These are phyloP conservation scores for Colletotrichum noveboracense DNA, from an alignment of 2,329 filamentous ascomycete species.

Conservation along the genomic window DNA sequence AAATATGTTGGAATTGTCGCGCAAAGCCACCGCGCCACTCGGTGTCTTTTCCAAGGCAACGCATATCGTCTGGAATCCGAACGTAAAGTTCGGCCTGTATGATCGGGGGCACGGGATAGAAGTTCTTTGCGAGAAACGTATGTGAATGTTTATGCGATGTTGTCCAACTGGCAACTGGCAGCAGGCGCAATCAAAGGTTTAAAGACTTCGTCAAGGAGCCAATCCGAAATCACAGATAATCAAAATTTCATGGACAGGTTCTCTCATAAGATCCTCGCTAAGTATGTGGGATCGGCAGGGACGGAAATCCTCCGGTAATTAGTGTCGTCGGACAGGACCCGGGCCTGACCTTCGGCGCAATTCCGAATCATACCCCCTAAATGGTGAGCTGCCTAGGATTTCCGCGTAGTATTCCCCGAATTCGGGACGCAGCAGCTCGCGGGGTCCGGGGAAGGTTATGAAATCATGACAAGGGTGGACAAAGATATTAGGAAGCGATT, in stretches of 20 bases:
- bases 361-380: neutral
- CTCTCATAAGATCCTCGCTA: neutral
- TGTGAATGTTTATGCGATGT: neutral
- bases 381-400: neutral
- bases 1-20: constrained; percentile 38
- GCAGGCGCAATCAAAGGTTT: neutral
- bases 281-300: neutral
- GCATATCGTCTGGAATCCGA: constrained; percentile 37
- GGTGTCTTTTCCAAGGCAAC: constrained; percentile 35
- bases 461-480: neutral
- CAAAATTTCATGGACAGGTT: neutral
- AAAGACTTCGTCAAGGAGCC: neutral
- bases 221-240: neutral
- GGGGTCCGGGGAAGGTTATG: neutral
- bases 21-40: constrained; percentile 45
- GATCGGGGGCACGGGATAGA: constrained; percentile 34
- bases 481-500: neutral
- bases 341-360: neutral
- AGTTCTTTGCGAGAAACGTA: constrained; percentile 33
- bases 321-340: neutral
- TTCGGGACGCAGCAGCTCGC: neutral
- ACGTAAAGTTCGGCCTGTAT: constrained; percentile 39
- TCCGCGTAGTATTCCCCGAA: neutral
- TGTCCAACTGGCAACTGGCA: neutral
- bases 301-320: neutral